Evolutionary conservation across 768 basidiomycete species (phyloP), one percentile per base, ranked within the genome.

Genomic region (Calocybe indica): DNA sequence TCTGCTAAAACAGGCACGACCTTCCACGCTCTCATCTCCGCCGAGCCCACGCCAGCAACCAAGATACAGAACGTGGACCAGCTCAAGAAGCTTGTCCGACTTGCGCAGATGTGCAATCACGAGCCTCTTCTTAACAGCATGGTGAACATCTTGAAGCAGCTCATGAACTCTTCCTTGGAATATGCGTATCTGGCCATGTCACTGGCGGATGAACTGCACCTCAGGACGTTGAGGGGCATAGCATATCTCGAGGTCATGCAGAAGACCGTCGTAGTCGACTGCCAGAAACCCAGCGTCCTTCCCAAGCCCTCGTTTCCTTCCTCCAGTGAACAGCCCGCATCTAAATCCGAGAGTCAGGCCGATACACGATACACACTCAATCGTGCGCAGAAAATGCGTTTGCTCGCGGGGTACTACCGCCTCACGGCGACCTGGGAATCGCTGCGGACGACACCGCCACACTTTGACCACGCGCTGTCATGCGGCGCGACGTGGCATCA

Each of bases 201-300:
- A 6, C 74, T 88, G 15, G 79, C 83, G 3, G 85, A 88, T 55
- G 85, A 88, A 50, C 72, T 88, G 29, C 66, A 80, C 55, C 66
- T 88, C 43, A 70, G 76, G 34, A 63, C 69, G 1, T 67, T 88
- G 36, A 73, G 79, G 34, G 85, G 86, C 30, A 68, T 73, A 1
- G 84, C 83, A 36, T 88, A 88, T 62, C 69, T 85, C 46, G 82
- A 83, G 60, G 79, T 86, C n/a, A 80, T 88, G 76, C 80, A 80
- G 55, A 82, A 78, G 54, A 75, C 74, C 1, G 62, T 67, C 11
- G 64, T 76, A 32, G 74, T 78, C 22, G 65, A 35, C 45, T 8
- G 41, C 50, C 12, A 39, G 31, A 3, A 40, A 42, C 37, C 32
- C 22, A 14, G 37, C 40, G 36, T 15, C 40, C 40, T 40, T 29